A percentile compares a stretch with the other conserved stretches of the same genome.
These are phyloP conservation scores for Endocarpon pusillum DNA, from an alignment of 495 filamentous ascomycete species.

Conservation along the genomic window DNA sequence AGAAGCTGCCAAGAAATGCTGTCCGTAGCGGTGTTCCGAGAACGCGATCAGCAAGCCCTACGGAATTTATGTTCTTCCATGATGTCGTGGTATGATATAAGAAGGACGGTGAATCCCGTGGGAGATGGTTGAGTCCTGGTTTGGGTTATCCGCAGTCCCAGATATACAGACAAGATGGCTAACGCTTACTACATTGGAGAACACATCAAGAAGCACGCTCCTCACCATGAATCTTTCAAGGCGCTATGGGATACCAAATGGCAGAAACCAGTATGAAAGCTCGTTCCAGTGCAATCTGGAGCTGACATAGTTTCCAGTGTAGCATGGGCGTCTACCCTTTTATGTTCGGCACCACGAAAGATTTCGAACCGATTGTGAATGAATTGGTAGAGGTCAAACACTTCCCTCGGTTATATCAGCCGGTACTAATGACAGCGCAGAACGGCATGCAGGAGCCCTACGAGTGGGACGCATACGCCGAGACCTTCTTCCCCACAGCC, in stretches of 20 bases:
- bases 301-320: slow-evolving; percentile 25
- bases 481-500: slow-evolving; percentile 41
- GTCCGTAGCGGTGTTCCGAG: too few relatives aligned
- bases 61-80: too few relatives aligned
- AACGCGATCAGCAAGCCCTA: too few relatives aligned
- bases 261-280: slow-evolving; percentile 40
- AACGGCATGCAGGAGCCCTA: slow-evolving; percentile 45
- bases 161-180: too few relatives aligned
- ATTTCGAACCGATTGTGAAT: slow-evolving; percentile 58
- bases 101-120: too few relatives aligned
- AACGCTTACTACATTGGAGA: slow-evolving; percentile 1
- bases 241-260: slow-evolving; percentile 70
- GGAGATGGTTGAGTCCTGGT: too few relatives aligned
- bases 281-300: not conserved
- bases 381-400: slow-evolving; percentile 39
- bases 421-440: slow-evolving; percentile 11
- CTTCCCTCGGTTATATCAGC: slow-evolving; percentile 1
- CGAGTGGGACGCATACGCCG: slow-evolving; percentile 40
- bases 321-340: slow-evolving; percentile 57
- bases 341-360: slow-evolving; percentile 50
- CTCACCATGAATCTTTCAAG: slow-evolving; percentile 55
- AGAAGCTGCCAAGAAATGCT: too few relatives aligned
- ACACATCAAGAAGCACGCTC: slow-evolving; percentile 2
- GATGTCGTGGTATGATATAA: too few relatives aligned
- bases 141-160: too few relatives aligned